phyloP scores from a whole-genome alignment of 257 asterid genomes.

The Solanum tacnaense region DNA sequence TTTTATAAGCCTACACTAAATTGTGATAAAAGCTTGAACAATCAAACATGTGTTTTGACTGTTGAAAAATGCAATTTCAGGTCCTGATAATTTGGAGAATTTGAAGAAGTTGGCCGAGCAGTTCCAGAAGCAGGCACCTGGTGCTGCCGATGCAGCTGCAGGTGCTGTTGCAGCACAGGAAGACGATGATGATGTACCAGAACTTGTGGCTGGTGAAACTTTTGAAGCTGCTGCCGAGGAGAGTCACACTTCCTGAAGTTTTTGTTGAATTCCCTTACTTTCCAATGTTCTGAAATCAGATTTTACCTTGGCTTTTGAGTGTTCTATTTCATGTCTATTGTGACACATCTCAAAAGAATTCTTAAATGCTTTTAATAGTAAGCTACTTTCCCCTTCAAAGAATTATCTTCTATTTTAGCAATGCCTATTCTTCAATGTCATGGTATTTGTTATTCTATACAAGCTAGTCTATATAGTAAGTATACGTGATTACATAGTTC shows the following conservation, averaged over 20 bases:
- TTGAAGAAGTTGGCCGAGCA: slow-evolving; percentile 75
- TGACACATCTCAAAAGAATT: slow-evolving; percentile 6
- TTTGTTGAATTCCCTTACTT: slow-evolving; percentile 14
- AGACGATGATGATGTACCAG: slow-evolving; percentile 70
- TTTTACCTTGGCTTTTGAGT: slow-evolving; percentile 12
- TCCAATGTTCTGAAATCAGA: slow-evolving; percentile 18
- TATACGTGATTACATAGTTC: background rate
- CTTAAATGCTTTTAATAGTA: slow-evolving; percentile 3
- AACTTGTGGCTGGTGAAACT: slow-evolving; percentile 63
- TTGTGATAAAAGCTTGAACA: background rate
- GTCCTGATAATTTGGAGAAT: slow-evolving; percentile 76
- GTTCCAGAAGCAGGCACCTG: slow-evolving; percentile 63
- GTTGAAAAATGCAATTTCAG: slow-evolving; percentile 13
- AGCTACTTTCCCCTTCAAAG: background rate
- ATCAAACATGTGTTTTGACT: no score
- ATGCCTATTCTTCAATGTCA: background rate
- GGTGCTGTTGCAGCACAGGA: slow-evolving; percentile 17
- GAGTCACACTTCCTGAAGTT: slow-evolving; percentile 30
- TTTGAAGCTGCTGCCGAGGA: slow-evolving; percentile 74
- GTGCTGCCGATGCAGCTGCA: slow-evolving; percentile 14
- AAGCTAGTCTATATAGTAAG: background rate
- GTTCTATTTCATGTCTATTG: slow-evolving; percentile 14
- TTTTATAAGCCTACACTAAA: background rate
- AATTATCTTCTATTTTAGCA: background rate
- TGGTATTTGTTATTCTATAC: background rate